Evolutionary conservation across 1,284 basidiomycete species (phyloP), one percentile per base, ranked within the genome.

Genomic region (Cryptococcus sp.): DNA sequence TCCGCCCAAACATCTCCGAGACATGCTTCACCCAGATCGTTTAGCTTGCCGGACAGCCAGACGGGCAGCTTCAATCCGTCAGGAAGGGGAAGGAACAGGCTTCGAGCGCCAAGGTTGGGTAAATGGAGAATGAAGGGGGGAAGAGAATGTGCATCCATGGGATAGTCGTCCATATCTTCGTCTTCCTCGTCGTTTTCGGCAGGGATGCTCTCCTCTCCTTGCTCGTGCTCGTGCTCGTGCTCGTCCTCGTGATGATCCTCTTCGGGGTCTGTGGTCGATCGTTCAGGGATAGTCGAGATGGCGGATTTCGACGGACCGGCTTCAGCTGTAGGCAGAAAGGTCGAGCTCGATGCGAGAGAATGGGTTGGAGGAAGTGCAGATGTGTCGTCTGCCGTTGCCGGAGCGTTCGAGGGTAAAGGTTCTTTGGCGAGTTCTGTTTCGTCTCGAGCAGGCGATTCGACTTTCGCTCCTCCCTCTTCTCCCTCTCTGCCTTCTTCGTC

Each of bases 71-170:
- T 32, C 14, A 50, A 45, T 41, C 47, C 31, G 26, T 62, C 53
- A 18, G 56, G 47, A 9, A 58, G 47, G 0, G 60, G 45, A 9
- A 34, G 22, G 49, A 69, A 69, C 21, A 69, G 58, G 2, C 56
- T 40, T 35, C 60, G 55, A 24, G 59, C 51, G n/a, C 52, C 58
- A 33, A 51, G 45, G 5, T 39, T 32, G 3, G 63, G 60, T 2
- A 65, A 36, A 39, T 70, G 56, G 34, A 70, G 25, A 26, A 67
- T 56, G 44, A 68, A 57, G 1, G 61, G 51, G 4, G 66, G 62
- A 14, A 64, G 44, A 9, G 54, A 51, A 7, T 59, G 39, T 14
- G 50, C 43, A 28, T 59, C 59, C 10, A 52, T 45, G 10, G 48
- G 49, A 7, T 54, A 49, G 18, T 48, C 32, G 9, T 56, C 50